These are phyloP conservation scores for Pyrenopolyporus hunteri DNA, from an alignment of 495 filamentous ascomycete genomes.

Conservation along the genomic window DNA sequence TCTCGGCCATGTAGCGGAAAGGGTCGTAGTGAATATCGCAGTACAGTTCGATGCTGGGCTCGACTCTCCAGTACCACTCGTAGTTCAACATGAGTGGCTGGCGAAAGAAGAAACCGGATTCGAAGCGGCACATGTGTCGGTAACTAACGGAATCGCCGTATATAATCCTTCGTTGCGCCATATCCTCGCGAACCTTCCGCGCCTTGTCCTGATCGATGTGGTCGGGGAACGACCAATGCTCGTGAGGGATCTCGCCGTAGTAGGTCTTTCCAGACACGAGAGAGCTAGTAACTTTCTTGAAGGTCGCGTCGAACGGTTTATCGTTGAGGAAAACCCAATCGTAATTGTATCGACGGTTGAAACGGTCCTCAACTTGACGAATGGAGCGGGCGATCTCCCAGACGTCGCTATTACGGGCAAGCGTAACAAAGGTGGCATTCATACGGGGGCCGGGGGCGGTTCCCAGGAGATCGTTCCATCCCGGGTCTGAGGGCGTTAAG, in stretches of 20 bases:
- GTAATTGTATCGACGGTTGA: conserved; percentile 95
- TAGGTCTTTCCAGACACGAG: conserved; percentile 89
- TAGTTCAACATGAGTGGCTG: conserved; percentile 82
- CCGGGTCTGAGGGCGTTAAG: conserved; percentile 51
- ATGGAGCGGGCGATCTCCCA: conserved; percentile 98
- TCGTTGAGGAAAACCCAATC: conserved; percentile 99
- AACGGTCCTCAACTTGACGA: conserved; percentile 93
- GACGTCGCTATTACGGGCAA: conserved; percentile 89
- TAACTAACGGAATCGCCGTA: conserved; percentile 94
- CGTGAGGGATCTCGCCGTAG: conserved; percentile 82
- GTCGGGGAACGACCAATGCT: conserved; percentile 90
- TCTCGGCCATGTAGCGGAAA: conserved; percentile 85
- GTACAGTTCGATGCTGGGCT: conserved; percentile 85
- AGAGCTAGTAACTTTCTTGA: conserved; percentile 88
- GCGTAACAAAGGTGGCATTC: conserved; percentile 96
- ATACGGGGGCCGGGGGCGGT: conserved; percentile 68
- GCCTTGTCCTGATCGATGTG: conserved; percentile 89
- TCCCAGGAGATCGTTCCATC: conserved; percentile 57
- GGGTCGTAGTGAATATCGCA: conserved; percentile 85
- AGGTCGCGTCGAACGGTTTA: conserved; percentile 85
- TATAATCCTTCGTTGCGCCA: conserved; percentile 84
- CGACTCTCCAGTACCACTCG: conserved; percentile 93
- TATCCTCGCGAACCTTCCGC: conserved; percentile 78
- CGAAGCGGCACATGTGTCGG: conserved; percentile 93
- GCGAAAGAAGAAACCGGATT: conserved; percentile 92